Evolutionary conservation across 345 rosid species (phyloP), one percentile per base, ranked within the genome.

Genomic region (Hibiscus trionum): DNA sequence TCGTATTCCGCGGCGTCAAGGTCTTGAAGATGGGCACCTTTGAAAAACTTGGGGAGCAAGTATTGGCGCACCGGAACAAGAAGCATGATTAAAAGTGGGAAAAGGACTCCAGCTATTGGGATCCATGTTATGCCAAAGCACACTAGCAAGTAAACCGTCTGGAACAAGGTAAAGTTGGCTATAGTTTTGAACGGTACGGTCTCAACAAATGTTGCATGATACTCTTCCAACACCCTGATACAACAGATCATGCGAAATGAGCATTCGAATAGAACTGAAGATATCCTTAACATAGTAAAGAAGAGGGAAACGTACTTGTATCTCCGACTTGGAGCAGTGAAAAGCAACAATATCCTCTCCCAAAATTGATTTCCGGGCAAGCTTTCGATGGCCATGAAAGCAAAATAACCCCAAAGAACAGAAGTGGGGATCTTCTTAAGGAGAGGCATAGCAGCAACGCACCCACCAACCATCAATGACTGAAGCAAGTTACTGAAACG

Each of bases 361-460:
- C 97, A 91, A 47, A 90, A 91, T 61, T 94, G 97, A 78, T 94
- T 94, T 57, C 97, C 98, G 0, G 98, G 98, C 80, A 94, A 84
- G 84, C 91, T 94, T 66, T 94, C 98, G 19, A 90, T 90, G 42
- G 98, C 98, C 98, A 94, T 94, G 81, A 86, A 94, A 37, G 98
- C 98, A 65, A 94, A 94, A 81, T 94, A 94, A 15, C 98, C 98
- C 98, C 98, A 93, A 27, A 93, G 93, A 61, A 93, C 98, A 62
- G 97, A 91, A 68, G 96, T 85, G 21, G 98, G 98, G 79, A 94
- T 94, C 88, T 79, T 91, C 84, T 94, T 91, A 61, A 91, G 82
- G 11, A 94, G 11, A 65, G 98, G 97, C 97, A 91, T 94, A 33
- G 97, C 96, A 75, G 92, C 96, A 78, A 94, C 88, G 78, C 97